Percentiles rank a stretch among this genome's conserved stretches.
phyloP scores from a whole-genome alignment of 192 early-diverging fungal species.

The Backusella australiensis region DNA sequence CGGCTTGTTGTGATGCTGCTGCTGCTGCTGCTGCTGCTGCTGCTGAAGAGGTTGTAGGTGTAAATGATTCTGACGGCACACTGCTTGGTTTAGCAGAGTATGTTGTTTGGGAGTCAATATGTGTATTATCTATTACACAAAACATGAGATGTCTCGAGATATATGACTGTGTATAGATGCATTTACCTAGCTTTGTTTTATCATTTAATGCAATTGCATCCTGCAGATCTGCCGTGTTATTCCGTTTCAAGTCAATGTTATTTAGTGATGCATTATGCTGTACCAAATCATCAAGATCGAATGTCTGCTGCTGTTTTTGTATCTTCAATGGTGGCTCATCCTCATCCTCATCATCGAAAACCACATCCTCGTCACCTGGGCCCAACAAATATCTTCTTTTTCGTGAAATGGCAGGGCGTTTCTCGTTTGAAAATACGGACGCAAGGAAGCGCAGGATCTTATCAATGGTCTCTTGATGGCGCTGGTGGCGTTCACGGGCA shows the following conservation, averaged over 20 bases:
- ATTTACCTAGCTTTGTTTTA: slow-evolving; percentile 11
- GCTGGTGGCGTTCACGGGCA: slow-evolving; percentile 75
- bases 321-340: slow-evolving; percentile 10
- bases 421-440: slow-evolving; percentile 73
- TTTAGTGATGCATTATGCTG: background rate
- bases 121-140: background rate
- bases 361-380: slow-evolving; percentile 3
- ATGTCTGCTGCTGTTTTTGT: background rate
- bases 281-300: background rate
- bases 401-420: slow-evolving; percentile 46
- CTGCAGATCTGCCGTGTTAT: slow-evolving; percentile 5
- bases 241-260: background rate
- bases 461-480: slow-evolving; percentile 92
- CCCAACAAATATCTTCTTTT: slow-evolving; percentile 50
- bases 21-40: no score
- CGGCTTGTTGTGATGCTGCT: background rate
- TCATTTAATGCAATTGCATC: slow-evolving; percentile 29
- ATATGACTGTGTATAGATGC: no score
- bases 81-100: no score
- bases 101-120: background rate
- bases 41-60: background rate
- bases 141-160: background rate
- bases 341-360: slow-evolving; percentile 9
- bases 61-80: no score
- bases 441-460: slow-evolving; percentile 94